Base-by-base conservation (phyloP, 805 yeast species). In the Candida easanensis region DNA sequence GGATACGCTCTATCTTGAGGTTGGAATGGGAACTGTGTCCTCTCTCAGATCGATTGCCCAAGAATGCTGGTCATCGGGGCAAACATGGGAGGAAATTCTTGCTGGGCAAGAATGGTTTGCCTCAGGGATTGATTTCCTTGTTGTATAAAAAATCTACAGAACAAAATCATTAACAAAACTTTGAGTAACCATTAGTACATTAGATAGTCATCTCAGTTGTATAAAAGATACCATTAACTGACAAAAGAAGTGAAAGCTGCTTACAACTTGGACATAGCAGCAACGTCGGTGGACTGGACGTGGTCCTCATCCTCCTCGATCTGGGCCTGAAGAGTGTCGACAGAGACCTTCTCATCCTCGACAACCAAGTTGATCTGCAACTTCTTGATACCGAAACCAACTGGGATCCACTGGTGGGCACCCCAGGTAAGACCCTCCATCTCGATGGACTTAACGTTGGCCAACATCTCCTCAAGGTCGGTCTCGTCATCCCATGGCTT, bases 401-500 rank as follows among this genome's bases (percentile, higher is more conserved):
- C 95, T 68, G 97, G 93, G 62, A 93, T 78, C 77, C 82, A 89
- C 76, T 84, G 90, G 80, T 77, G 84, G 64, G 90, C 97, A 87
- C 99, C 99, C 99, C 99, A 93, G 56, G 71, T 73, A 67, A 93
- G 83, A 82, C 99, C 99, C 36, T 93, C 99, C 75, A 71, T 71
- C 69, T 81, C 87, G 61, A 91, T 72, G 60, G 78, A 65, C 81
- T 88, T 90, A 65, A 89, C 97, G 73, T 81, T 80, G 52, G 84
- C 90, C 60, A 88, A 71, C 75, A 93, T 68, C 71, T 83, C 84
- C 52, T 93, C 95, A 68, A 93, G 79, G 68, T 91, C 84, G 61
- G 99, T 93, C 80, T 93, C 98, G 66, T 93, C 99, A 74, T 93
- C 99, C 99, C 99, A 93, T 76, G 97, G 98, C 84, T 93, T 93